phyloP scores from a whole-genome alignment of 2,329 filamentous ascomycete species.

The Colletotrichum lindemuthianum region DNA sequence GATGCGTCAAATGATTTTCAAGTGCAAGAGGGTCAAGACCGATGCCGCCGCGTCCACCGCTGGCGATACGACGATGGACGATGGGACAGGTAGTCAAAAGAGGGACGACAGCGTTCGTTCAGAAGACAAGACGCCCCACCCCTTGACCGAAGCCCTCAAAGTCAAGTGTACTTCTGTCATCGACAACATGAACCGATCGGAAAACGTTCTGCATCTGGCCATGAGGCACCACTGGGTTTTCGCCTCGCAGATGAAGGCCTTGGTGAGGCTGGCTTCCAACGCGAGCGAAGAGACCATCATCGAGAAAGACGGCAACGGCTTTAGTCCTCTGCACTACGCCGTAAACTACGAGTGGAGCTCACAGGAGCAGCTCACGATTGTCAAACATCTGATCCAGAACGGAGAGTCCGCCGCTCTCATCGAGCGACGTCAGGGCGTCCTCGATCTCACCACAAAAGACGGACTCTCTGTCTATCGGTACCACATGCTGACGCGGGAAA shows the following conservation, averaged over 20 bases:
- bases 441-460: slow-evolving; percentile 10
- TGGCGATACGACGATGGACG: background rate
- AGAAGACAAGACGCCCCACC: background rate
- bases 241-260: background rate
- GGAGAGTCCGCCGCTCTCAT: slow-evolving; percentile 33
- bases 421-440: slow-evolving; percentile 15
- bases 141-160: background rate
- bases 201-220: slow-evolving; percentile 9
- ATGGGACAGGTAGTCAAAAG: background rate
- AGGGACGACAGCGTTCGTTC: too few relatives aligned
- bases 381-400: slow-evolving; percentile 36
- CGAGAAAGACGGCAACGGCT: slow-evolving; percentile 11
- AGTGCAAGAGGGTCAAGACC: slow-evolving; percentile 1
- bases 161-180: background rate
- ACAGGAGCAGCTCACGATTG: slow-evolving; percentile 35
- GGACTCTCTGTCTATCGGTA: slow-evolving; percentile 9
- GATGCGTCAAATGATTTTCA: slow-evolving; percentile 3
- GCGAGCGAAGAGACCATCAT: background rate
- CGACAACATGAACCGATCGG: background rate
- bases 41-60: background rate
- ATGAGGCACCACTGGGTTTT: slow-evolving; percentile 2
- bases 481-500: background rate
- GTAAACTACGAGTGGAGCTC: slow-evolving; percentile 39
- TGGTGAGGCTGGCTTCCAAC: background rate
- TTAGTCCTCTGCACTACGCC: slow-evolving; percentile 40